These are phyloP conservation scores for Paramecium pentaurelia DNA, from an alignment of 73 alveolate genomes.

Conservation along the genomic window DNA sequence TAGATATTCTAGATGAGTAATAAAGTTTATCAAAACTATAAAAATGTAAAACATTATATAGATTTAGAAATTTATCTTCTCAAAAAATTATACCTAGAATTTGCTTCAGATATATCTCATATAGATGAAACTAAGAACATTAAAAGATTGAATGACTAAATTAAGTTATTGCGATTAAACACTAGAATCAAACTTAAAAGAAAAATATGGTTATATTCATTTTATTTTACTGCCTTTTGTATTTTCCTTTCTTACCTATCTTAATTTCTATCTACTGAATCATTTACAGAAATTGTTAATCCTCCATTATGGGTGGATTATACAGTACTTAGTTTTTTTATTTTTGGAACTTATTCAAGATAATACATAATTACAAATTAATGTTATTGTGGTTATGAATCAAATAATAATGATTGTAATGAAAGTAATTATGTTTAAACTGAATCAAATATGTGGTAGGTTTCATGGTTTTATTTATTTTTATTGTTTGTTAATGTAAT, in stretches of 20 bases:
- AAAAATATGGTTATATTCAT: slow-evolving; percentile 7
- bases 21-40: not conserved
- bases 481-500: not conserved
- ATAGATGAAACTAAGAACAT: not conserved
- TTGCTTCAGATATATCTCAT: not conserved
- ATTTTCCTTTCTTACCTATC: not conserved
- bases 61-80: not conserved
- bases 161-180: not conserved
- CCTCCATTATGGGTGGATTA: not conserved
- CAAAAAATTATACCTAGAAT: not conserved
- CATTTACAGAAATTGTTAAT: not conserved
- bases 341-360: slow-evolving; percentile 32
- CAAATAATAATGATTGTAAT: not conserved
- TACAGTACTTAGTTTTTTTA: not conserved
- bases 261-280: not conserved
- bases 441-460: not conserved
- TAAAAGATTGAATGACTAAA: not conserved
- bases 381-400: not conserved
- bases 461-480: slow-evolving; percentile 16
- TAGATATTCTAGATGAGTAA: not conserved
- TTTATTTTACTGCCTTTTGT: slow-evolving; percentile 39
- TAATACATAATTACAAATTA: not conserved
- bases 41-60: not conserved
- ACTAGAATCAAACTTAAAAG: slow-evolving; percentile 28
- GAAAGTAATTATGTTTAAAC: not conserved